Evolutionary conservation across 805 yeast species (phyloP).

Genomic region (Starmerella geochares): DNA sequence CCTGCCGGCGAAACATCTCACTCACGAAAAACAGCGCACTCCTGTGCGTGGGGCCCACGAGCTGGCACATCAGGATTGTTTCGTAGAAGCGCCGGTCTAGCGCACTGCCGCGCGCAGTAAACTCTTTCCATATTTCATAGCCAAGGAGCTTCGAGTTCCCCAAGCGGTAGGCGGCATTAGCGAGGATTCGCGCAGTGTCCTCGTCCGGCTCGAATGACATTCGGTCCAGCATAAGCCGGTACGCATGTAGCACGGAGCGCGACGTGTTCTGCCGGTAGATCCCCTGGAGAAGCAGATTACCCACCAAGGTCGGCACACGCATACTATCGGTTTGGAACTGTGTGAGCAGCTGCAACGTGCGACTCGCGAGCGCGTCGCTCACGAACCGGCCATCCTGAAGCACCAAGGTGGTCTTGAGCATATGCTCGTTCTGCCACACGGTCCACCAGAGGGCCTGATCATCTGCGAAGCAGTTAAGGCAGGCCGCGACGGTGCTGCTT

Average conservation of each 20-base stretch:
- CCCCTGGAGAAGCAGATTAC: constrained; percentile 16
- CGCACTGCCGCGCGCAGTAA: constrained; percentile 3
- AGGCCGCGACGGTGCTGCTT: constrained; percentile 12
- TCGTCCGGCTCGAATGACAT: constrained; percentile 14
- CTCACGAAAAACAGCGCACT: constrained; percentile 22
- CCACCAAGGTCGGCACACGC: not conserved
- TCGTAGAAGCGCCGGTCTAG: constrained; percentile 26
- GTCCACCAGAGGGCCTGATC: not conserved
- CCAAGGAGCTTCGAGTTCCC: constrained; percentile 29
- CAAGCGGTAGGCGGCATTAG: constrained; percentile 26
- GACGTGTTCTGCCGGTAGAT: constrained; percentile 17
- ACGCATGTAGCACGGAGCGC: constrained; percentile 20
- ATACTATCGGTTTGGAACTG: not conserved
- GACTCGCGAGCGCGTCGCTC: constrained; percentile 16
- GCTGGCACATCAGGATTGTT: constrained; percentile 25
- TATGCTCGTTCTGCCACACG: not conserved
- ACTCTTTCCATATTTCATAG: constrained; percentile 26
- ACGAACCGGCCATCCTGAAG: constrained; percentile 12
- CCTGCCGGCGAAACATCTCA: constrained; percentile 25
- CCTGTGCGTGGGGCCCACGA: constrained; percentile 23
- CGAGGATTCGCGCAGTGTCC: constrained; percentile 22
- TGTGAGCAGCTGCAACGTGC: constrained; percentile 1
- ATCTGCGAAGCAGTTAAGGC: constrained; percentile 9
- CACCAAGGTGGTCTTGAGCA: not conserved
- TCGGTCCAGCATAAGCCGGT: constrained; percentile 9